Evolutionary conservation across 2,329 filamentous ascomycete species (phyloP).

Genomic region (Leptodontidium sp.): DNA sequence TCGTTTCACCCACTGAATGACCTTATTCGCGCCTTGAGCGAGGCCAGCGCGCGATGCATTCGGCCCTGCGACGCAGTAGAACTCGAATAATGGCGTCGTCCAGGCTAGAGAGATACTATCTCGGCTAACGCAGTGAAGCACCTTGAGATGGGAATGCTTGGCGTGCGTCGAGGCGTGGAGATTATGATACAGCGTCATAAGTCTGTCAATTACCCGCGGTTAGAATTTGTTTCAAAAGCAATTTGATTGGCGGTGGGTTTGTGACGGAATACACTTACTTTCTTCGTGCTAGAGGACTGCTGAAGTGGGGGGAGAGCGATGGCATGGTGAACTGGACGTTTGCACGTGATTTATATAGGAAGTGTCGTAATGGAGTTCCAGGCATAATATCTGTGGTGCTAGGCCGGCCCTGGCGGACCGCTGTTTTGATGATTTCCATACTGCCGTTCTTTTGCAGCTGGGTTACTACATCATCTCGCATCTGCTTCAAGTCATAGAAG

Average conservation of each 20-base stretch:
- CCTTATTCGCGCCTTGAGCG: slow-evolving; percentile 85
- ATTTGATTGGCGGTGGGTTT: background rate
- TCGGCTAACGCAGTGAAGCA: slow-evolving; percentile 80
- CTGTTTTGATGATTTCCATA: slow-evolving; percentile 76
- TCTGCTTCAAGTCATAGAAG: slow-evolving; percentile 86
- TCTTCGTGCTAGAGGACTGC: slow-evolving; percentile 65
- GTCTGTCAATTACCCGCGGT: slow-evolving; percentile 48
- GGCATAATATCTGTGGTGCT: slow-evolving; percentile 78
- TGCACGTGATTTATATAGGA: slow-evolving; percentile 91
- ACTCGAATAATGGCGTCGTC: slow-evolving; percentile 89
- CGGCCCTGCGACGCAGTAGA: slow-evolving; percentile 92
- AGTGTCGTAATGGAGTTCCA: slow-evolving; percentile 84
- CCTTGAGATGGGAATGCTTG: slow-evolving; percentile 84
- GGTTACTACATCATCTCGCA: slow-evolving; percentile 68
- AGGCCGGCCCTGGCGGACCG: slow-evolving; percentile 76
- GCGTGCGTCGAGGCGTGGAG: slow-evolving; percentile 87
- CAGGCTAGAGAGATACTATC: slow-evolving; percentile 85
- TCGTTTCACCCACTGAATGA: slow-evolving; percentile 88
- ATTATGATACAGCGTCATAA: slow-evolving; percentile 86
- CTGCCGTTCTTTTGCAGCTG: slow-evolving; percentile 80
- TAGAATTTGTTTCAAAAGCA: background rate
- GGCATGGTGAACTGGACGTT: slow-evolving; percentile 98
- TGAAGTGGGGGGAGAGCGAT: slow-evolving; percentile 75
- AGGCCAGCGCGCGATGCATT: slow-evolving; percentile 70
- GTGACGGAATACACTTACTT: slow-evolving; percentile 52